phyloP scores from a whole-genome alignment of 2,329 filamentous ascomycete species.

The Aspergillus fumigatiaffinis region DNA sequence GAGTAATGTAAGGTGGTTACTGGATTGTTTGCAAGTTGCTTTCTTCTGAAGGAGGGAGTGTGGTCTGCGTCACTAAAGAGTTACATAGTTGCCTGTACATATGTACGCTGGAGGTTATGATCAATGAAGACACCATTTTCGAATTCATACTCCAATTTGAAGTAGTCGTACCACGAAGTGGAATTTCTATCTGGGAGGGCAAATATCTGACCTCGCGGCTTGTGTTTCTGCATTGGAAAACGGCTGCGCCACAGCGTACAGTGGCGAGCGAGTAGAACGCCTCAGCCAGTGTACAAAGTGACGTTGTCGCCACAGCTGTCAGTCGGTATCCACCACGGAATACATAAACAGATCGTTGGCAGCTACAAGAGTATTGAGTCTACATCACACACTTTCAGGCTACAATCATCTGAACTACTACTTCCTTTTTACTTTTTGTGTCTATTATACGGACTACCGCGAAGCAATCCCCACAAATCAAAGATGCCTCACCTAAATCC shows the following conservation, averaged over 20 bases:
- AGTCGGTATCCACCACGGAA: not conserved
- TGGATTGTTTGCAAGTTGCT: too few species aligned
- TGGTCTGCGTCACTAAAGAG: too few species aligned
- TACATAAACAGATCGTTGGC: not conserved
- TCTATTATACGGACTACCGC: not conserved
- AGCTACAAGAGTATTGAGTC: not conserved
- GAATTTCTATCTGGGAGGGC: not conserved
- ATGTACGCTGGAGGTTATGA: too few species aligned
- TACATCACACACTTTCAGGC: not conserved
- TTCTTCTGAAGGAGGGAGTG: too few species aligned
- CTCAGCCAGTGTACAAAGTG: not conserved
- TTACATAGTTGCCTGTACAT: too few species aligned
- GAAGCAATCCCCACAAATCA: not conserved
- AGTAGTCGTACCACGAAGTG: not conserved
- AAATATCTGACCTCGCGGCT: not conserved
- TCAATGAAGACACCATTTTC: not conserved
- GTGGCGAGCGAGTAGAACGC: not conserved
- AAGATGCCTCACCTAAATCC: conserved; percentile 12
- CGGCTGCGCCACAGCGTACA: not conserved
- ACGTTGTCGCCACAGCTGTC: not conserved
- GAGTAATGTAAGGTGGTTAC: not conserved
- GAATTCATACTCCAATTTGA: not conserved
- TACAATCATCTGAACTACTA: not conserved
- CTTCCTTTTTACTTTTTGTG: not conserved
- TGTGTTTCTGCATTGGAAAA: not conserved